A percentile compares a stretch with the other conserved stretches of the same genome.
Conservation (phyloP, 176 grass and related monocot genomes). For the Avena atlantica region DNA sequence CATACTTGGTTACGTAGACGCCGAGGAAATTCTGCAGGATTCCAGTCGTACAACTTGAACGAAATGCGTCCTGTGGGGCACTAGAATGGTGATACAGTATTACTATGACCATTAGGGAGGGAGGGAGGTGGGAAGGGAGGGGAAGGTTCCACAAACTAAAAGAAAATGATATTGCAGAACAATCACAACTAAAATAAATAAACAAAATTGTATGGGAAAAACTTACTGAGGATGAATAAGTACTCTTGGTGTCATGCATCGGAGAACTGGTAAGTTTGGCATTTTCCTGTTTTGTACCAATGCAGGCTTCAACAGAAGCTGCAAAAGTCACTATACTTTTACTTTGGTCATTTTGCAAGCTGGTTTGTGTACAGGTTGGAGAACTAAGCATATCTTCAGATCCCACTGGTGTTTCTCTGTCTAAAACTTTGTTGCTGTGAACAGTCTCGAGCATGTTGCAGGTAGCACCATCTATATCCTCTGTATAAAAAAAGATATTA, state of each 20-base stretch:
- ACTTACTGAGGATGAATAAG: constrained; percentile 82
- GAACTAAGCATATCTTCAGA: constrained; percentile 80
- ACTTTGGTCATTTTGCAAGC: constrained; percentile 65
- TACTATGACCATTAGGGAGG: constrained; percentile 32
- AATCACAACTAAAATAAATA: constrained; percentile 21
- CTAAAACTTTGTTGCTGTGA: constrained; percentile 64
- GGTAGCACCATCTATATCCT: constrained; percentile 52
- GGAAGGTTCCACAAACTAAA: not conserved
- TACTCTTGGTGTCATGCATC: constrained; percentile 67
- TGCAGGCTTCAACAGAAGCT: constrained; percentile 61
- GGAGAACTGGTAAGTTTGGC: constrained; percentile 64
- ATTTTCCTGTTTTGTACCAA: constrained; percentile 66
- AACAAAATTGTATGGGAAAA: not conserved
- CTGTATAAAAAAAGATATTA: constrained; percentile 51
- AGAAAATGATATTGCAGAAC: constrained; percentile 25
- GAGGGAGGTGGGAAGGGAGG: not conserved
- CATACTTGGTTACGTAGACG: constrained; percentile 90
- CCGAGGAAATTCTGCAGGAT: constrained; percentile 99
- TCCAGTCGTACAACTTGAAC: constrained; percentile 99
- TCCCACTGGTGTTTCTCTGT: constrained; percentile 65
- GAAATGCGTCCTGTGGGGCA: constrained; percentile 97
- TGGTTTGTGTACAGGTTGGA: constrained; percentile 66
- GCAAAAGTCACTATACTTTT: constrained; percentile 56
- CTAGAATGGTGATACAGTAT: constrained; percentile 69
- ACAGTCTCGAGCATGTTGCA: constrained; percentile 62